A percentile compares a stretch with the other conserved stretches of the same genome.
Conservation (phyloP, 208 protist genomes). For the Spongospora subterranea region DNA sequence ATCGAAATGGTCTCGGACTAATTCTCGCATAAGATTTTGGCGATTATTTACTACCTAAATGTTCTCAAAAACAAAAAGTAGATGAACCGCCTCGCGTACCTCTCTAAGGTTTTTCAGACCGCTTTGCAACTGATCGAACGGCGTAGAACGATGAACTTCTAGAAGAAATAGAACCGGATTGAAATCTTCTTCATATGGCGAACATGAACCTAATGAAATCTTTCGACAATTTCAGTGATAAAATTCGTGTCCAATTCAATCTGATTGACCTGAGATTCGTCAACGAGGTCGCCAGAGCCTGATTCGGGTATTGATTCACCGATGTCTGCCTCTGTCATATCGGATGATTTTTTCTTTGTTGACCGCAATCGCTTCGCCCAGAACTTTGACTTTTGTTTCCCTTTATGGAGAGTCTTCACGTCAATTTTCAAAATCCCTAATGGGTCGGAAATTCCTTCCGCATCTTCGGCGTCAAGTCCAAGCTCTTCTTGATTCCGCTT, state of each 20-base stretch:
- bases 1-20: constrained; percentile 35
- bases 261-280: not conserved
- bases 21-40: constrained; percentile 37
- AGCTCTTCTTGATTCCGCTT: not conserved
- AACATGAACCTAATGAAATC: not conserved
- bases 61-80: not conserved
- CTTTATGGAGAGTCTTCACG: not conserved
- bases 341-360: not conserved
- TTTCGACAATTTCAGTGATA: too few relatives aligned
- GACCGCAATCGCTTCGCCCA: constrained; percentile 26
- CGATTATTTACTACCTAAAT: constrained; percentile 41
- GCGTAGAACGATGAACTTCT: constrained; percentile 43
- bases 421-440: constrained; percentile 10
- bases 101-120: not conserved
- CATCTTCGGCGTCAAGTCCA: not conserved
- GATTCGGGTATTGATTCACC: not conserved
- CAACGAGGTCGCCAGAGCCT: not conserved
- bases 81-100: not conserved
- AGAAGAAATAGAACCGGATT: constrained; percentile 34
- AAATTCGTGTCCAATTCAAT: not conserved
- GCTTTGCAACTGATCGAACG: not conserved
- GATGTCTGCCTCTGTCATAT: not conserved
- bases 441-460: not conserved
- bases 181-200: constrained; percentile 47
- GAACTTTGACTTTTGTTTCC: constrained; percentile 33